Percentiles rank a stretch among this genome's conserved stretches.
Evolutionary conservation across 306 rosid genomes (phyloP).

Genomic region (Astragalus glycyphyllos): DNA sequence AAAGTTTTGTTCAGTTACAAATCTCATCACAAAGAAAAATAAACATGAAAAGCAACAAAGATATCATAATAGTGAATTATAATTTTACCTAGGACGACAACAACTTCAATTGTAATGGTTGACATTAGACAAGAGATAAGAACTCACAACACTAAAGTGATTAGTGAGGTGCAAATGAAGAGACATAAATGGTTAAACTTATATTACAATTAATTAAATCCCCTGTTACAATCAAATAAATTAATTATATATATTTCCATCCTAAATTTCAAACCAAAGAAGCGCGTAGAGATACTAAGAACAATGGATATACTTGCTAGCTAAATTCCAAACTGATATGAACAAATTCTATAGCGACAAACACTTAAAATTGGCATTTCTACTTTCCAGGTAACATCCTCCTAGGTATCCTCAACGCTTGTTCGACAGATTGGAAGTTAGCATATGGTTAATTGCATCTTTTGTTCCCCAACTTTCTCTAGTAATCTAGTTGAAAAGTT

Average conservation of each 20-base stretch:
- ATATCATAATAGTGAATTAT: background rate
- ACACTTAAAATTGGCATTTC: background rate
- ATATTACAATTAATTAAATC: background rate
- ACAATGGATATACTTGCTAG: background rate
- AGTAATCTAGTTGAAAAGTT: too few relatives aligned
- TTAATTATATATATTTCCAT: background rate
- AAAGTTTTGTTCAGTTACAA: background rate
- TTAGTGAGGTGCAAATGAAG: constrained; percentile 10
- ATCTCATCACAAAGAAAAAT: background rate
- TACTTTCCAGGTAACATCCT: constrained; percentile 9
- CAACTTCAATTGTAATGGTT: background rate
- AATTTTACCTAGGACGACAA: background rate
- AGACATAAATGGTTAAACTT: background rate
- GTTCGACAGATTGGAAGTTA: too few relatives aligned
- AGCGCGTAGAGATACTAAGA: background rate
- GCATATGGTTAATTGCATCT: too few relatives aligned
- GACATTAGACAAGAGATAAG: constrained; percentile 37
- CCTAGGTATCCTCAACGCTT: background rate
- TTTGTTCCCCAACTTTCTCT: too few relatives aligned
- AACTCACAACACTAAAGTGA: background rate
- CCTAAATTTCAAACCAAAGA: background rate
- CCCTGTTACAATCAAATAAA: background rate
- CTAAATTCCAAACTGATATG: background rate
- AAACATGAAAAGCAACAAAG: background rate
- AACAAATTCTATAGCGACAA: constrained; percentile 10